These are phyloP conservation scores for Chalciporus sphaerocephalus DNA, from an alignment of 768 basidiomycete genomes.

Conservation along the genomic window DNA sequence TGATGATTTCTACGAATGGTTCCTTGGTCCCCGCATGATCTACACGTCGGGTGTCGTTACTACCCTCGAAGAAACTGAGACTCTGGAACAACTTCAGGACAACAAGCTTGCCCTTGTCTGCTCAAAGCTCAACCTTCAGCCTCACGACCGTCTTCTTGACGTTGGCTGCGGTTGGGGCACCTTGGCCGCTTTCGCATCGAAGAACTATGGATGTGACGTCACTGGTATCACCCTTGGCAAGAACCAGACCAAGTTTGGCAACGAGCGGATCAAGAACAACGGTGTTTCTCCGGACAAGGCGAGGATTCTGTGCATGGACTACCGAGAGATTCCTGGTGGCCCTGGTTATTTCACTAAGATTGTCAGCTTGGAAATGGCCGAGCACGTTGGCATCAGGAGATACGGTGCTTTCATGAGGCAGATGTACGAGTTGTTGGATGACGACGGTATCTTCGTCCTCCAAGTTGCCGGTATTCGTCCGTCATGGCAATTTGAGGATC, in stretches of 20 bases:
- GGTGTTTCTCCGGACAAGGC: conserved; percentile 70
- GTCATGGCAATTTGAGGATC: conserved; percentile 97
- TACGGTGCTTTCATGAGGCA: conserved; percentile 87
- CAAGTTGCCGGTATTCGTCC: conserved; percentile 98
- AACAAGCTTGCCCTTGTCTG: conserved; percentile 97
- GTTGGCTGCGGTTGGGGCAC: conserved; percentile 98
- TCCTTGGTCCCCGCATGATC: conserved; percentile 93
- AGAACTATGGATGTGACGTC: conserved; percentile 95
- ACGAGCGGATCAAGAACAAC: conserved; percentile 78
- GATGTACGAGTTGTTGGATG: conserved; percentile 89
- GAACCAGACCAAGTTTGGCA: conserved; percentile 92
- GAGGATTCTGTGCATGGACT: conserved; percentile 89
- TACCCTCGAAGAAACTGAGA: conserved; percentile 66
- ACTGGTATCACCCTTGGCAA: conserved; percentile 91
- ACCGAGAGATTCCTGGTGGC: conserved; percentile 81
- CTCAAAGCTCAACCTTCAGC: conserved; percentile 85
- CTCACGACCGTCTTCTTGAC: conserved; percentile 79
- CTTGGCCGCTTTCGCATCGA: conserved; percentile 88
- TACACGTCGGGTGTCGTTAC: conserved; percentile 91
- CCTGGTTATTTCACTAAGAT: conserved; percentile 86
- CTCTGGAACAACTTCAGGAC: conserved; percentile 93
- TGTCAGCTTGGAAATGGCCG: conserved; percentile 96
- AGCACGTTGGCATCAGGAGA: conserved; percentile 95
- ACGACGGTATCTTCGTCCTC: conserved; percentile 91
- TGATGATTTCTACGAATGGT: conserved; percentile 96